Evolutionary conservation across 257 asterid species (phyloP).

Genomic region (Solanum sitiens): DNA sequence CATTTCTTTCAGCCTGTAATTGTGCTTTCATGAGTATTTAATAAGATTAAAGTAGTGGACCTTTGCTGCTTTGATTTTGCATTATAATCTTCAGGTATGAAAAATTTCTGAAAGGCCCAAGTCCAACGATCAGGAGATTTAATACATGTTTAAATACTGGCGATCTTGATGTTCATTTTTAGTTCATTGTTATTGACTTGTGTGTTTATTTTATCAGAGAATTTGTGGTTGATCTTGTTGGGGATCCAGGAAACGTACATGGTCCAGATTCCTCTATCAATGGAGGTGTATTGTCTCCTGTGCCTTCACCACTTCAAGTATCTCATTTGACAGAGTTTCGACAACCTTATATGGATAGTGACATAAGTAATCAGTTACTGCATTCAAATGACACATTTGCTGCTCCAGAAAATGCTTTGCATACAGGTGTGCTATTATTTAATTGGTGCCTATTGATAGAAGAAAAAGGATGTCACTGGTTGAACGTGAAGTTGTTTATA

Average conservation of each 20-base stretch:
- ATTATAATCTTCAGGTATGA: neutral
- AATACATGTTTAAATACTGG: neutral
- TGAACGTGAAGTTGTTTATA: neutral
- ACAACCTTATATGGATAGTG: slow-evolving; percentile 31
- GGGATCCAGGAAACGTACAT: slow-evolving; percentile 77
- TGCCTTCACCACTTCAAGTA: slow-evolving; percentile 78
- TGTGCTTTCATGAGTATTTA: neutral
- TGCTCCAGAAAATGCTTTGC: slow-evolving; percentile 13
- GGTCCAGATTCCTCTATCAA: slow-evolving; percentile 80
- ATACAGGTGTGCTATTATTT: slow-evolving; percentile 40
- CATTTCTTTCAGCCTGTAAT: neutral
- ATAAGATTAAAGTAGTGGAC: neutral
- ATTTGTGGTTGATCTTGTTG: slow-evolving; percentile 85
- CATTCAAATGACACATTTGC: slow-evolving; percentile 27
- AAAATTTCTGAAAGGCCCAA: neutral
- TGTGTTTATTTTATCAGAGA: slow-evolving; percentile 47
- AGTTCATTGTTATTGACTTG: slow-evolving; percentile 2
- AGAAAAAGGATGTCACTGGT: neutral
- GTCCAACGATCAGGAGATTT: neutral
- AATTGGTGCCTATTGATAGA: neutral
- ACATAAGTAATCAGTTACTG: slow-evolving; percentile 20
- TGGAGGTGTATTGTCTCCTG: slow-evolving; percentile 44
- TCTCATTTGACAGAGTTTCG: slow-evolving; percentile 69
- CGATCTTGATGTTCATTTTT: neutral
- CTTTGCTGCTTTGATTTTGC: neutral